Base-by-base conservation (phyloP, 73 alveolate species). In the Paramecium caudatum region DNA sequence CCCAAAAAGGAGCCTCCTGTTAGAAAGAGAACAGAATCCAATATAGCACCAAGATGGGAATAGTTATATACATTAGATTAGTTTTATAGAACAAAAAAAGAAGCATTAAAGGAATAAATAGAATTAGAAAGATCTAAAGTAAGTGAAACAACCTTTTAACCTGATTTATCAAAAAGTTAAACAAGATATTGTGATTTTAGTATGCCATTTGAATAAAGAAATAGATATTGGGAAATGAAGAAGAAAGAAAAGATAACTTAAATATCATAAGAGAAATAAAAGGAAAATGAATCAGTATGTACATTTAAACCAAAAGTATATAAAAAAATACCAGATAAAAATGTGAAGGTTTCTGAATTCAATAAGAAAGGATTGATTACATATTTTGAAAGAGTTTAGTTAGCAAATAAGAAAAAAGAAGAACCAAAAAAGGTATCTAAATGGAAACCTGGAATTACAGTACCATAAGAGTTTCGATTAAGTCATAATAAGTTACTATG, bases 291-390 rank as follows among this genome's bases (percentile, higher is more conserved):
- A 23, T 27, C 25, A 5, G 17, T 36, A 17, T 74, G 88, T 15
- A 39, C 88, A 1, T 74, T 74, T 74, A 74, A 74, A 45, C 88
- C 88, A 0, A 36, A 74, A 74, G 21, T 74, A 74, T 15, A 74
- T 36, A 74, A 74, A 74, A 23, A 37, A 9, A 41, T 74, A 15
- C 30, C 17, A 37, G 13, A 8, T 7, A 23, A 74, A 9, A 37
- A 47, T 39, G 47, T 21, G 8, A 45, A 74, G 43, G 65, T 74
- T 30, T 41, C 90, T 5, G 93, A 86, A 23, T 86, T 86, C 82
- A 86, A 63, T 86, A 86, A 63, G 43, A 86, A 86, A 39, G 93
- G 93, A 63, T 36, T 86, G 27, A 86, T 86, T 3, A 55, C 63
- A 13, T 86, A 62, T 55, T 86, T 86, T 41, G 93, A 61, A 63